phyloP scores from a whole-genome alignment of 2,329 filamentous ascomycete species.

The Clarireedia monteithiana region DNA sequence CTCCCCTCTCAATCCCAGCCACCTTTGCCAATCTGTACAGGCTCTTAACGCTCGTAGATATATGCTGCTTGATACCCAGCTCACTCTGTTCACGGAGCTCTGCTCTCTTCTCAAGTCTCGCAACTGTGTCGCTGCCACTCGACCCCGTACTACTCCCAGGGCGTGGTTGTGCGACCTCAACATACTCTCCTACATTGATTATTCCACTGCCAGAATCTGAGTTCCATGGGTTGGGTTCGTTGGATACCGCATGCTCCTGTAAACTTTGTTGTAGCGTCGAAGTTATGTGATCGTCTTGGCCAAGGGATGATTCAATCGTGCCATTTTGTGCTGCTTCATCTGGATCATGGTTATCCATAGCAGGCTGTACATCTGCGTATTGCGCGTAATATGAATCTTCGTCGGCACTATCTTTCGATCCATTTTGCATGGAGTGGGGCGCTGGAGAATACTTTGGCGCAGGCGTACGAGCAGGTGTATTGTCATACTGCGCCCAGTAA shows the following conservation, averaged over 20 bases:
- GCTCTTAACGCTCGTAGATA: constrained; percentile 70
- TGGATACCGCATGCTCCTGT: constrained; percentile 11
- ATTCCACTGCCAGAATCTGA: constrained; percentile 6
- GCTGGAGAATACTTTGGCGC: constrained; percentile 55
- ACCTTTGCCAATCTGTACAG: constrained; percentile 63
- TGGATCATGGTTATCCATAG: constrained; percentile 75
- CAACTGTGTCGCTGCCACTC: constrained; percentile 49
- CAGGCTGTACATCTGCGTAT: constrained; percentile 72
- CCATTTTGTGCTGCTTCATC: constrained; percentile 49
- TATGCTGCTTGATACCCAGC: constrained; percentile 70
- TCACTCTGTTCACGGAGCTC: constrained; percentile 56
- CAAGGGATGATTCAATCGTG: constrained; percentile 38
- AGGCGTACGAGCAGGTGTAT: constrained; percentile 58
- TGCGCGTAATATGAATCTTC: constrained; percentile 71
- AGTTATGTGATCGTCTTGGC: constrained; percentile 32
- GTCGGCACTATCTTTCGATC: constrained; percentile 29
- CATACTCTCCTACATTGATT: constrained; percentile 24
- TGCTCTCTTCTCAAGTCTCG: constrained; percentile 41
- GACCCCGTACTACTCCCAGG: constrained; percentile 51
- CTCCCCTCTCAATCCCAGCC: constrained; percentile 64
- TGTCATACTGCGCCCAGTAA: constrained; percentile 75
- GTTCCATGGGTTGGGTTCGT: neutral
- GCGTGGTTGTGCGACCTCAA: constrained; percentile 44
- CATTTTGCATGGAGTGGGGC: constrained; percentile 31
- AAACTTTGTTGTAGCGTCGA: constrained; percentile 23